These are phyloP conservation scores for Venturia effusa DNA, from an alignment of 2,329 filamentous ascomycete species.

Conservation along the genomic window DNA sequence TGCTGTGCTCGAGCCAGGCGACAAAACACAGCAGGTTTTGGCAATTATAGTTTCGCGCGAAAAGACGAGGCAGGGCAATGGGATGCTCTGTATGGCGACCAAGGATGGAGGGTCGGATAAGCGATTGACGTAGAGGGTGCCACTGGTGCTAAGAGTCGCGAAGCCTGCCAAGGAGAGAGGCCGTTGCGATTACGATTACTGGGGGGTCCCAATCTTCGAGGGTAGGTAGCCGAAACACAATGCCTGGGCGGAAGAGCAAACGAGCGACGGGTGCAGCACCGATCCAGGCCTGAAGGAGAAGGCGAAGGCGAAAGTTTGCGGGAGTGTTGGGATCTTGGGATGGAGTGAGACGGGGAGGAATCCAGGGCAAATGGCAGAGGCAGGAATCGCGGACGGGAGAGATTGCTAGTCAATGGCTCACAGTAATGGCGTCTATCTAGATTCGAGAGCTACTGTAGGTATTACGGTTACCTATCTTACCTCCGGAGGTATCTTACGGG, in stretches of 20 bases:
- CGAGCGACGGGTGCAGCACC: neutral
- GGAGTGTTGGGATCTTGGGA: neutral
- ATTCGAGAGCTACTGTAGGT: neutral
- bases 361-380: neutral
- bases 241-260: neutral
- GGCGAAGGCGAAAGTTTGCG: neutral
- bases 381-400: neutral
- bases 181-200: conserved; percentile 3
- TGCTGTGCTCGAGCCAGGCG: conserved; percentile 3
- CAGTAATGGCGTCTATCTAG: neutral
- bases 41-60: neutral
- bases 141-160: neutral
- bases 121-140: neutral
- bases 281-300: neutral
- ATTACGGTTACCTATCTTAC: too few species aligned
- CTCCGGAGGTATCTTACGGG: too few species aligned
- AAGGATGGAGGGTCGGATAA: neutral
- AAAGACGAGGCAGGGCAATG: neutral
- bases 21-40: conserved; percentile 4
- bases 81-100: neutral
- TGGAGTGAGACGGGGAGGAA: neutral
- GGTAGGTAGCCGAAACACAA: neutral
- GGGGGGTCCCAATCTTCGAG: neutral
- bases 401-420: neutral
- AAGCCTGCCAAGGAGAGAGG: neutral